Base-by-base conservation (phyloP, 2,329 filamentous ascomycete species). In the Xylaria sp. region DNA sequence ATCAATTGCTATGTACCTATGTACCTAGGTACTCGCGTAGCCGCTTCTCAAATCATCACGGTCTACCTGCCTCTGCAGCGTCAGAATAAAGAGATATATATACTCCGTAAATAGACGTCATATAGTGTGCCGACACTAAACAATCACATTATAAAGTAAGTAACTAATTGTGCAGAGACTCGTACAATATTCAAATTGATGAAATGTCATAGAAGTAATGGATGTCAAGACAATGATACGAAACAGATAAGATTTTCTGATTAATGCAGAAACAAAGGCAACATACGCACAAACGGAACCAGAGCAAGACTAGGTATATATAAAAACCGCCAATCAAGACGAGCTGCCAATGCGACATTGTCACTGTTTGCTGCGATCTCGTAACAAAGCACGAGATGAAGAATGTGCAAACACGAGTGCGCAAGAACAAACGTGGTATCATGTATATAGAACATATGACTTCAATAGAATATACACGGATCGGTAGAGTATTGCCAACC, bases 401-500 rank as follows among this genome's bases (percentile, higher is more conserved):
- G 18, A 41, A 41, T 34, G 2, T 18, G 9, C 18, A 57, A 18
- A 28, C 7, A 6, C 25, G 7, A n/a, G 18, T 51, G n/a, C 55
- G 39, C 18, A 20, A 51, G 18, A 0, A n/a, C 34, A 48, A 41
- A 54, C 13, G 18, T 65, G 65, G 65, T 68, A 69, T 71, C 57
- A 59, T 34, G 55, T 60, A 69, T 63, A 55, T 13, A 37, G 34
- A 55, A 63, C 34, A 65, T 72, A 62, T 62, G 39, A 46, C 60
- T 66, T 28, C 67, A 15, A 63, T 28, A 69, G n/a, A 65, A 56
- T 69, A 54, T 70, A 72, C 62, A 70, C 59, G 20, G 56, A 41
- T 56, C 56, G 65, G 59, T 58, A 15, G 18, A n/a, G 12, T 20
- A 8, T 28, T 56, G 39, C 55, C 63, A 57, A 59, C 23, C 52